A percentile compares a stretch with the other conserved stretches of the same genome.
These are phyloP conservation scores for Cladophialophora chaetospira DNA, from an alignment of 2,329 filamentous ascomycete species.

Conservation along the genomic window DNA sequence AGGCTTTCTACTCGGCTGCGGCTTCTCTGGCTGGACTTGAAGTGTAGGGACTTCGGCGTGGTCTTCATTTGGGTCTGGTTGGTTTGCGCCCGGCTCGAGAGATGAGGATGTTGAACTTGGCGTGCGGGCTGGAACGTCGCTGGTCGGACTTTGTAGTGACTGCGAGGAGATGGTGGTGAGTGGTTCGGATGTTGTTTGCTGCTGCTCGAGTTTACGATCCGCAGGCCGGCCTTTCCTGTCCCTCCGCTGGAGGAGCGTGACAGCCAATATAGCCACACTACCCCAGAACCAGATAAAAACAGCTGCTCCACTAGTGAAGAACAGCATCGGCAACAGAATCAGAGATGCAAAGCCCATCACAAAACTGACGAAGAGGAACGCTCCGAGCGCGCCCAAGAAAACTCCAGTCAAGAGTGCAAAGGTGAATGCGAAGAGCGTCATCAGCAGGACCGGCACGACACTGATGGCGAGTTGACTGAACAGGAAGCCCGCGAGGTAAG, in stretches of 20 bases:
- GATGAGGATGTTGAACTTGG: too few relatives aligned
- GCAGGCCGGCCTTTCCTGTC: not conserved
- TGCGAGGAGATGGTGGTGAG: too few relatives aligned
- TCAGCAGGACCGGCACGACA: constrained; percentile 68
- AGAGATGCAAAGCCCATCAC: constrained; percentile 68
- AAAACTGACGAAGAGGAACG: constrained; percentile 65
- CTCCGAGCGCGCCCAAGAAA: constrained; percentile 52
- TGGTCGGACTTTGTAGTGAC: too few relatives aligned
- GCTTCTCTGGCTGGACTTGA: too few relatives aligned
- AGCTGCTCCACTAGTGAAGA: constrained; percentile 65
- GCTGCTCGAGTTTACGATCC: too few relatives aligned
- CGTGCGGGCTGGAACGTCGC: too few relatives aligned
- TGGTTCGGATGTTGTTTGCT: too few relatives aligned
- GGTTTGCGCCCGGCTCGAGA: too few relatives aligned
- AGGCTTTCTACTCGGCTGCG: too few relatives aligned
- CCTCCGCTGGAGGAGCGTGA: not conserved
- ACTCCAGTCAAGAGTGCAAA: constrained; percentile 65
- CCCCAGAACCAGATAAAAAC: constrained; percentile 69
- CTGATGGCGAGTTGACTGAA: constrained; percentile 65
- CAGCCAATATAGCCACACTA: constrained; percentile 54
- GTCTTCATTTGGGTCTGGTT: too few relatives aligned
- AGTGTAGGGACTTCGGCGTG: too few relatives aligned
- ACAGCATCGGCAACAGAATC: constrained; percentile 68
- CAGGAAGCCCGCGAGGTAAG: constrained; percentile 70
- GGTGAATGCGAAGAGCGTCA: constrained; percentile 65